Conservation (phyloP, 208 protist species). For the Wallacemonas collosoma region DNA sequence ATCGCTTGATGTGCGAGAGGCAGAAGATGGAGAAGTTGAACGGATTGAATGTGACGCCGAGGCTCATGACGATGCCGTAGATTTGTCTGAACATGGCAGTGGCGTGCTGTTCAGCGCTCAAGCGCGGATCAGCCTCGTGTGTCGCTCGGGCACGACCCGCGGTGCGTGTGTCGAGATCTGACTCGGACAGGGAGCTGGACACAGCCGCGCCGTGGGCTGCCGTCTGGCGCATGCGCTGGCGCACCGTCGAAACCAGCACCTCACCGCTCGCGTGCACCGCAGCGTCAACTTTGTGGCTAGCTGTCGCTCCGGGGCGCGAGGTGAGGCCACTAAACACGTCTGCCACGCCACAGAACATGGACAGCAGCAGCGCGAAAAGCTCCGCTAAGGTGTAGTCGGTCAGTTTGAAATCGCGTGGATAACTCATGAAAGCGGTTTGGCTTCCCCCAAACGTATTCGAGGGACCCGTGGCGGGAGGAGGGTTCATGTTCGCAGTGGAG, state of each 20-base stretch:
- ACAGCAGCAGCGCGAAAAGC: slow-evolving; percentile 54
- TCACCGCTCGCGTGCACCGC: not conserved
- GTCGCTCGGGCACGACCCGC: too few species aligned
- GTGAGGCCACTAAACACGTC: slow-evolving; percentile 25
- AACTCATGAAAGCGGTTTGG: slow-evolving; percentile 28
- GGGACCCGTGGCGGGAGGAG: too few species aligned
- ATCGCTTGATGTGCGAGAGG: slow-evolving; percentile 70
- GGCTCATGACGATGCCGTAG: slow-evolving; percentile 71
- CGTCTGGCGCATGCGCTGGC: not conserved
- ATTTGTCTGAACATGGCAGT: slow-evolving; percentile 54
- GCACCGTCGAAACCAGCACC: not conserved
- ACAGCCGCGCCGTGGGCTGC: not conserved
- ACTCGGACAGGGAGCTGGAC: not conserved
- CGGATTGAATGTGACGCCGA: slow-evolving; percentile 88
- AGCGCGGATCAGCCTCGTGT: too few species aligned
- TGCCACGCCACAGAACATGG: slow-evolving; percentile 38
- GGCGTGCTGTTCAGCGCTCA: not conserved
- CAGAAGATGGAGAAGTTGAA: slow-evolving; percentile 72
- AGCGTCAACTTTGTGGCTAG: not conserved
- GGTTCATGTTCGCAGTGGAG: too few species aligned
- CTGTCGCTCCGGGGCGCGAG: not conserved
- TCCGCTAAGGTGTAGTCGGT: slow-evolving; percentile 54
- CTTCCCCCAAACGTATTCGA: too few species aligned
- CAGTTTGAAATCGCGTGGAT: slow-evolving; percentile 68
- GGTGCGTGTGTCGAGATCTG: too few species aligned